These are phyloP conservation scores for Mortierella sp. DNA, from an alignment of 371 early-diverging fungal genomes.

Conservation along the genomic window DNA sequence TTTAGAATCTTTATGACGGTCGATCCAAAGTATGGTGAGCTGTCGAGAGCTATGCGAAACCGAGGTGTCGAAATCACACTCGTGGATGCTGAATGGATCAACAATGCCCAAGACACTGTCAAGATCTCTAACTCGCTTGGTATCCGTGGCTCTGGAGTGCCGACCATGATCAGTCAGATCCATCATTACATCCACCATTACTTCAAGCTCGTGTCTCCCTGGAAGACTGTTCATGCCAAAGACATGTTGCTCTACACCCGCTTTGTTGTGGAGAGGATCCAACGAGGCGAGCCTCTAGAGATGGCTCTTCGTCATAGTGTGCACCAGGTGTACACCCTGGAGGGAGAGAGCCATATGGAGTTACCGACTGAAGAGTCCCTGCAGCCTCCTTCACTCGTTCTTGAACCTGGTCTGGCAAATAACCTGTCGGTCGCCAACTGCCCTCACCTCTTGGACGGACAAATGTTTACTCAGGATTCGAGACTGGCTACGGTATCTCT, in stretches of 20 bases:
- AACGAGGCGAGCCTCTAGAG: slow-evolving; percentile 69
- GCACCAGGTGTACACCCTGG: slow-evolving; percentile 64
- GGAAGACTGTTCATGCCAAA: slow-evolving; percentile 62
- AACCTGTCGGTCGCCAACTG: slow-evolving; percentile 61
- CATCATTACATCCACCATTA: slow-evolving; percentile 48
- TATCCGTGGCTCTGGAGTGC: slow-evolving; percentile 58
- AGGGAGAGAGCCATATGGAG: slow-evolving; percentile 24
- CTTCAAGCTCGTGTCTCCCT: slow-evolving; percentile 51
- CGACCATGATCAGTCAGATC: slow-evolving; percentile 44
- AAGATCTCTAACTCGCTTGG: slow-evolving; percentile 67
- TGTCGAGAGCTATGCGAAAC: slow-evolving; percentile 97
- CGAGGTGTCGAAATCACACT: slow-evolving; percentile 91
- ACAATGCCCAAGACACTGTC: slow-evolving; percentile 52
- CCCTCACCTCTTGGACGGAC: slow-evolving; percentile 68
- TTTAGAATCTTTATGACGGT: slow-evolving; percentile 99
- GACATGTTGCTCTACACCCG: slow-evolving; percentile 66
- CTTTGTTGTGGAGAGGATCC: slow-evolving; percentile 72
- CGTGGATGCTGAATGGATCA: slow-evolving; percentile 61
- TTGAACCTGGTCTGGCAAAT: slow-evolving; percentile 27
- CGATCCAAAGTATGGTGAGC: slow-evolving; percentile 93
- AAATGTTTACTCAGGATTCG: slow-evolving; percentile 65
- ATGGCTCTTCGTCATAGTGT: slow-evolving; percentile 64
- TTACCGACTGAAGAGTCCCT: slow-evolving; percentile 23
- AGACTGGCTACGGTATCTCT: slow-evolving; percentile 63
- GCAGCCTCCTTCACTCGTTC: slow-evolving; percentile 36